Base-by-base conservation (phyloP, 192 early-diverging fungal species). In the Endogone sp. region DNA sequence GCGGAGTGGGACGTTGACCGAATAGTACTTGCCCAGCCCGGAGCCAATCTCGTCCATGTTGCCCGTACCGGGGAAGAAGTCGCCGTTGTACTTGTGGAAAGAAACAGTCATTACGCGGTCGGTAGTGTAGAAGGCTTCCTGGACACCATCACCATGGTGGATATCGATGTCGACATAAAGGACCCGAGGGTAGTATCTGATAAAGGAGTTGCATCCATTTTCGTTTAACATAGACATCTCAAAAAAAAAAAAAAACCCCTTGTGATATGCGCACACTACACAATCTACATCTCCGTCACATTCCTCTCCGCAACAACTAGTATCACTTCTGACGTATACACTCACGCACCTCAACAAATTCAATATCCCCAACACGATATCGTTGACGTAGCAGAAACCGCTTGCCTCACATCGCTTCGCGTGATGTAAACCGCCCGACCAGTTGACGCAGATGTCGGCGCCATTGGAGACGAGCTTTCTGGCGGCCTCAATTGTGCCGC, bases 371-470 rank as follows among this genome's bases (percentile, higher is more conserved):
- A 99, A 81, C 3, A 97, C 95, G 71, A 97, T 95, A 71, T 99
- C 98, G 73, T 99, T 99, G 13, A 99, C 93, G 74, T 96, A 99
- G 75, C 98, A 99, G 74, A 98, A 99, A 3, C 98, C 98, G 56
- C 91, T 88, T 2, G 98, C 98, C 64, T 94, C 92, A 63, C 72
- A 77, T 31, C 92, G 88, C 65, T 92, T 91, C 23, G 92, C 92
- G 69, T 99, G 97, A 81, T 99, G 95, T 27, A 98, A 82, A 13
- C 98, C 98, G 69, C 98, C 98, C 24, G 93, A 94, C 98, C 98
- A 99, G 77, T 99, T 96, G 37, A 99, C 91, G 21, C 93, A 92
- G 66, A 98, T 97, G 64, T 99, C 96, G 3, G 91, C 79, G 8
- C 88, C 88, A 26, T 89, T 90, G 10, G 84, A 75, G 2, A 92